These are phyloP conservation scores for Dinochytrium kinnereticum DNA, from an alignment of 371 early-diverging fungal species.

Conservation along the genomic window DNA sequence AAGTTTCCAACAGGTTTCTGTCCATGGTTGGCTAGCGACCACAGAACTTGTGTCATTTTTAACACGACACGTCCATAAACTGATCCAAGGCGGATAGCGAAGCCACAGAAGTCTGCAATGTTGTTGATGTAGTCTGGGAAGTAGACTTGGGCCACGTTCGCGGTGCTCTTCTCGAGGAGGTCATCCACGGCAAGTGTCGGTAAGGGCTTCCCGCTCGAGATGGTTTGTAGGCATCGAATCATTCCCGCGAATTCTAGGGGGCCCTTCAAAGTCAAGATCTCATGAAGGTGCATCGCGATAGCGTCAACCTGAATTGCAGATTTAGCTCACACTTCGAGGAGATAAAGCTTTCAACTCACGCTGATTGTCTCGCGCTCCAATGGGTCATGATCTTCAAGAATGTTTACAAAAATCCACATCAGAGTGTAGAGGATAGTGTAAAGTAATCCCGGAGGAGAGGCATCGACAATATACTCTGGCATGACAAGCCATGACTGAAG, in stretches of 20 bases:
- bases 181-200: constrained; percentile 21
- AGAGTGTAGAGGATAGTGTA: constrained; percentile 47
- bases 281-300: constrained; percentile 25
- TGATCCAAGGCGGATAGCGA: constrained; percentile 29
- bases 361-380: constrained; percentile 15
- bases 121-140: constrained; percentile 43
- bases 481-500: constrained; percentile 37
- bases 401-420: constrained; percentile 39
- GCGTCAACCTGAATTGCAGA: constrained; percentile 22
- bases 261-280: constrained; percentile 22
- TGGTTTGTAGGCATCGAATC: constrained; percentile 38
- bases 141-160: constrained; percentile 42
- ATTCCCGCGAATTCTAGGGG: constrained; percentile 36
- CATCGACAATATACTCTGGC: constrained; percentile 40
- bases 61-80: constrained; percentile 27
- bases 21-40: constrained; percentile 38
- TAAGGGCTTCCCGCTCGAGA: constrained; percentile 13
- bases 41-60: constrained; percentile 43
- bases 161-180: constrained; percentile 38
- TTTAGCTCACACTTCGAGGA: constrained; percentile 3
- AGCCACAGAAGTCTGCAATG: constrained; percentile 42
- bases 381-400: constrained; percentile 9
- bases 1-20: constrained; percentile 30
- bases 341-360: constrained; percentile 15
- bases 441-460: constrained; percentile 28